These are phyloP conservation scores for Dendrobium chrysotoxum DNA, from an alignment of 106 monocot species.

Conservation along the genomic window DNA sequence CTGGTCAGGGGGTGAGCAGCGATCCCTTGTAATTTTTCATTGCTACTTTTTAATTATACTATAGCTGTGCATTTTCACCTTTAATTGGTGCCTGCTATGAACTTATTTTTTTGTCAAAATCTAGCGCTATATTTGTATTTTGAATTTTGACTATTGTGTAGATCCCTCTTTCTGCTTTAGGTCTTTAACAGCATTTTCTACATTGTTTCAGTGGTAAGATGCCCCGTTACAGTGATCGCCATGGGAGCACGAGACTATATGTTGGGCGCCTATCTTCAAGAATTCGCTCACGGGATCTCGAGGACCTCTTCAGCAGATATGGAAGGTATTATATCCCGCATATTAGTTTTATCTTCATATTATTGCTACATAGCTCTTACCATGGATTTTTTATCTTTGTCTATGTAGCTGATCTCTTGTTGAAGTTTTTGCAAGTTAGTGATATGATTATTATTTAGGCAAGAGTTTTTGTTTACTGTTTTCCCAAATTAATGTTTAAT, in stretches of 20 bases:
- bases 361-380: constrained; percentile 3
- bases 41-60: neutral
- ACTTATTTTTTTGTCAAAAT: neutral
- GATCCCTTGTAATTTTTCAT: neutral
- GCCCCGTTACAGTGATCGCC: constrained; percentile 86
- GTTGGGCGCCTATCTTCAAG: constrained; percentile 77
- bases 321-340: constrained; percentile 54
- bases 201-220: constrained; percentile 27
- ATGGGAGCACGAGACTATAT: constrained; percentile 75
- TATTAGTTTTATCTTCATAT: neutral
- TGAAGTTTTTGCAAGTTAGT: too few species aligned
- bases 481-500: neutral
- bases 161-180: neutral
- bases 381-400: neutral
- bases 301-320: constrained; percentile 87
- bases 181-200: neutral
- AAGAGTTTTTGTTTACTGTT: neutral
- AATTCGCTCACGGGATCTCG: constrained; percentile 76
- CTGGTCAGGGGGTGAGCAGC: neutral
- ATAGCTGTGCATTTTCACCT: neutral
- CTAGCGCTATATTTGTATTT: neutral
- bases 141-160: neutral
- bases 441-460: neutral
- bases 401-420: neutral
- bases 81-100: neutral